Evolutionary conservation across 805 yeast genomes (phyloP).

Genomic region (Helenozyma rhizophorensis): DNA sequence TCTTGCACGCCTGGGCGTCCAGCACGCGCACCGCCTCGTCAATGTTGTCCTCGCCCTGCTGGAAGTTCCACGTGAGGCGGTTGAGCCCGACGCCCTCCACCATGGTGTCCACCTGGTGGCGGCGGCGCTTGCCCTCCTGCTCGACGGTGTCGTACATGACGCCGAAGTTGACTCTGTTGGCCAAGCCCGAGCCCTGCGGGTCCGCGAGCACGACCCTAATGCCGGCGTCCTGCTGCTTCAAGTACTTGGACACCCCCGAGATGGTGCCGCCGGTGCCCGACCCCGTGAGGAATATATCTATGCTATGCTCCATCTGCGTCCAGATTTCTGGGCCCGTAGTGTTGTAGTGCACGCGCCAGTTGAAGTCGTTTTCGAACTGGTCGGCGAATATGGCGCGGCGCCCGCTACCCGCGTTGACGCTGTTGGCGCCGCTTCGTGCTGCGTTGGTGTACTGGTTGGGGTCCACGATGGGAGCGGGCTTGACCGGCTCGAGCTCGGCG

Average conservation of each 20-base stretch:
- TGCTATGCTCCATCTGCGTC: slow-evolving; percentile 55
- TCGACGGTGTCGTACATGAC: slow-evolving; percentile 92
- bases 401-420: slow-evolving; percentile 33
- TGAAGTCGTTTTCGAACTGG: slow-evolving; percentile 90
- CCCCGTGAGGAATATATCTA: slow-evolving; percentile 83
- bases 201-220: slow-evolving; percentile 72
- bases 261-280: slow-evolving; percentile 77
- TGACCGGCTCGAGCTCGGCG: slow-evolving; percentile 77
- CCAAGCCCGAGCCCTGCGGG: slow-evolving; percentile 94
- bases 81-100: slow-evolving; percentile 94
- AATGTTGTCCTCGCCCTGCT: slow-evolving; percentile 61
- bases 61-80: slow-evolving; percentile 77
- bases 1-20: slow-evolving; percentile 75
- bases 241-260: slow-evolving; percentile 21
- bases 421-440: slow-evolving; percentile 66
- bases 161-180: slow-evolving; percentile 78
- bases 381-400: slow-evolving; percentile 81
- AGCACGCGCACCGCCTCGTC: slow-evolving; percentile 78
- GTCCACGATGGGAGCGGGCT: slow-evolving; percentile 94
- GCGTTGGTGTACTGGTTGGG: slow-evolving; percentile 89
- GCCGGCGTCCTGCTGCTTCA: slow-evolving; percentile 41
- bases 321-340: slow-evolving; percentile 95
- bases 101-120: slow-evolving; percentile 94
- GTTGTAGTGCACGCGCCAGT: slow-evolving; percentile 78
- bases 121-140: slow-evolving; percentile 85